Evolutionary conservation across 139 green algal genomes (phyloP).

Genomic region (Chlorella sp.): DNA sequence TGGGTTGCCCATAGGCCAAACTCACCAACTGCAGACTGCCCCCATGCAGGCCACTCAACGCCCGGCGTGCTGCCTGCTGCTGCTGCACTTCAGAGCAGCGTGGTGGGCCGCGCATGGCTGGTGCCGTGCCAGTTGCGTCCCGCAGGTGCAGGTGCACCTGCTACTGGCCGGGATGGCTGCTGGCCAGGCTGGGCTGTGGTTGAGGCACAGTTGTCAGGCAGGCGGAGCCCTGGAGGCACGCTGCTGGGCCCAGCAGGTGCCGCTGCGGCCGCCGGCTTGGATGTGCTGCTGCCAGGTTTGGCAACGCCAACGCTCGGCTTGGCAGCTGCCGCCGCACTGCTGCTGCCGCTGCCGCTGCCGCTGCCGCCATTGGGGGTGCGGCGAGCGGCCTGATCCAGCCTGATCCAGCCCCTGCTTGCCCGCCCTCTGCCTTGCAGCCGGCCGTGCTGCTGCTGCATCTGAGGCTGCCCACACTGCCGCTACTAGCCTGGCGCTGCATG

Average conservation of each 20-base stretch:
- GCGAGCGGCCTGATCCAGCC: background rate
- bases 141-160: no score
- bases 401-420: background rate
- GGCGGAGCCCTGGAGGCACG: conserved; percentile 6
- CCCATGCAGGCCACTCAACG: no score
- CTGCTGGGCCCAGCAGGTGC: background rate
- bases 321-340: background rate
- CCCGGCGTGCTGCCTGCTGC: no score
- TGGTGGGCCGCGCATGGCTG: no score
- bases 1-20: no score
- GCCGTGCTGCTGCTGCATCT: background rate
- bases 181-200: no score
- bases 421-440: background rate
- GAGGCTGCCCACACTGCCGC: background rate
- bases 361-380: background rate
- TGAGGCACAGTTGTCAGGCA: conserved; percentile 10
- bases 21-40: no score
- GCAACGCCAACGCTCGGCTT: background rate
- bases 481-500: background rate
- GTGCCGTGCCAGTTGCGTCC: no score
- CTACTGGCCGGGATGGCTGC: no score
- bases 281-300: no score
- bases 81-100: no score
- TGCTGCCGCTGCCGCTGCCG: background rate
- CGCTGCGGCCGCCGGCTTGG: background rate